Evolutionary conservation across 1,284 basidiomycete genomes (phyloP).

Genomic region (Anthracocystis panici-leucophaei): DNA sequence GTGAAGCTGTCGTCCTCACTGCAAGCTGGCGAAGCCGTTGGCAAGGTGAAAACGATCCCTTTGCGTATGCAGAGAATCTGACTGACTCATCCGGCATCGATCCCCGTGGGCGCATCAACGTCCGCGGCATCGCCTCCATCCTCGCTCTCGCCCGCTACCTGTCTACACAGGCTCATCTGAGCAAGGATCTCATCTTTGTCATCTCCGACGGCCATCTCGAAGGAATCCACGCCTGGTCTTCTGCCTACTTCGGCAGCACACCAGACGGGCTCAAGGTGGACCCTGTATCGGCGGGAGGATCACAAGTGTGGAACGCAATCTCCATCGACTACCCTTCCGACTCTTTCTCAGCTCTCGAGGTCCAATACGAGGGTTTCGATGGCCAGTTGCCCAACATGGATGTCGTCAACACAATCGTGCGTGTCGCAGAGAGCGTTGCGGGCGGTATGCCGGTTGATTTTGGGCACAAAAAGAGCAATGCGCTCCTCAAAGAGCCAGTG

Average conservation of each 20-base stretch:
- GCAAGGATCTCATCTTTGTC: conserved; percentile 84
- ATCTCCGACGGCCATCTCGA: conserved; percentile 88
- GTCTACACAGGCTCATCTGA: conserved; percentile 70
- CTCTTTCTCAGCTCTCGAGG: conserved; percentile 90
- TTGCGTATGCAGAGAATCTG: conserved; percentile 17
- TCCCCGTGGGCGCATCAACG: conserved; percentile 76
- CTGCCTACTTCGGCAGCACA: conserved; percentile 79
- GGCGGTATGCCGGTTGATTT: conserved; percentile 66
- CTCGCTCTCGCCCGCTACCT: conserved; percentile 85
- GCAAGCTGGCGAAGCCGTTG: conserved; percentile 71
- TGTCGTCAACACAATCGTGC: conserved; percentile 83
- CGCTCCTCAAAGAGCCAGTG: conserved; percentile 15
- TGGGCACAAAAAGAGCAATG: conserved; percentile 1
- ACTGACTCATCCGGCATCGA: conserved; percentile 10
- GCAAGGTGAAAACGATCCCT: conserved; percentile 39
- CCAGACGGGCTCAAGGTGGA: conserved; percentile 78
- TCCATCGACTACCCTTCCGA: conserved; percentile 96
- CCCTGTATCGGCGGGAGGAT: conserved; percentile 71
- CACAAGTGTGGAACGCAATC: conserved; percentile 83
- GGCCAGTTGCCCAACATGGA: conserved; percentile 97
- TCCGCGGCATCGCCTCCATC: conserved; percentile 86
- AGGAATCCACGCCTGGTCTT: conserved; percentile 92
- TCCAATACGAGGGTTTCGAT: conserved; percentile 94
- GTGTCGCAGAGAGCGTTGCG: conserved; percentile 79
- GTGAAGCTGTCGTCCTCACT: conserved; percentile 77